These are phyloP conservation scores for Neurospora sp. DNA, from an alignment of 495 filamentous ascomycete genomes.

Conservation along the genomic window DNA sequence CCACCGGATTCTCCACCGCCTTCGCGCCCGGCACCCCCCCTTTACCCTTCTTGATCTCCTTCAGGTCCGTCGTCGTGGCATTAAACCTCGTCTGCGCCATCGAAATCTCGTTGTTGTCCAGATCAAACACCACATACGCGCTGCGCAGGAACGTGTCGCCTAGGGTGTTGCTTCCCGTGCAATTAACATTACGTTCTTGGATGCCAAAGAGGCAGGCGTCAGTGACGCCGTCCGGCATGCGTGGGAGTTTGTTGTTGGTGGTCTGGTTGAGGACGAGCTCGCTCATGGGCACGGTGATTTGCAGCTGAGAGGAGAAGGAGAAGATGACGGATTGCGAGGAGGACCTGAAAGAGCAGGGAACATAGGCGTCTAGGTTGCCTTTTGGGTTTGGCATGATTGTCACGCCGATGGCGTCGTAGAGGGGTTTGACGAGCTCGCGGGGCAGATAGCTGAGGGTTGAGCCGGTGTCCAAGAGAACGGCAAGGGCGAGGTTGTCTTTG, in stretches of 20 bases:
- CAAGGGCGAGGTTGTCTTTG: slow-evolving; percentile 43
- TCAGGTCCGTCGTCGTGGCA: slow-evolving; percentile 48
- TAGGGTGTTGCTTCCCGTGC: slow-evolving; percentile 55
- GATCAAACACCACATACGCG: slow-evolving; percentile 87
- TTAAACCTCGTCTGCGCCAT: slow-evolving; percentile 83
- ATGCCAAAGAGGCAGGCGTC: slow-evolving; percentile 67
- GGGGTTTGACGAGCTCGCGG: slow-evolving; percentile 46
- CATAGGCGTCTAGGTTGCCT: slow-evolving; percentile 48
- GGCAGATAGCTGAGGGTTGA: slow-evolving; percentile 85
- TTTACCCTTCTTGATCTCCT: slow-evolving; percentile 61
- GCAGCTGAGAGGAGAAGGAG: slow-evolving; percentile 49
- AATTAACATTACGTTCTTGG: slow-evolving; percentile 41
- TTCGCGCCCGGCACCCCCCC: slow-evolving; percentile 62
- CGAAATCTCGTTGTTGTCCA: slow-evolving; percentile 79
- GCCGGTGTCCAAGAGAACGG: slow-evolving; percentile 84
- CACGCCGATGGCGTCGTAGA: slow-evolving; percentile 57
- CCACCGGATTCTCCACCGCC: slow-evolving; percentile 53
- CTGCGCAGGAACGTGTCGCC: slow-evolving; percentile 90
- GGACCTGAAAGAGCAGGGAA: slow-evolving; percentile 60
- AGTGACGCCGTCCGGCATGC: slow-evolving; percentile 49
- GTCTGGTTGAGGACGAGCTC: slow-evolving; percentile 65
- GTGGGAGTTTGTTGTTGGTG: slow-evolving; percentile 35
- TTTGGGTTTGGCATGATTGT: slow-evolving; percentile 38
- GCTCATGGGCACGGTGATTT: slow-evolving; percentile 61
- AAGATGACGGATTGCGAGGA: slow-evolving; percentile 53